phyloP scores from a whole-genome alignment of 345 rosid genomes.

The Laguncularia racemosa region DNA sequence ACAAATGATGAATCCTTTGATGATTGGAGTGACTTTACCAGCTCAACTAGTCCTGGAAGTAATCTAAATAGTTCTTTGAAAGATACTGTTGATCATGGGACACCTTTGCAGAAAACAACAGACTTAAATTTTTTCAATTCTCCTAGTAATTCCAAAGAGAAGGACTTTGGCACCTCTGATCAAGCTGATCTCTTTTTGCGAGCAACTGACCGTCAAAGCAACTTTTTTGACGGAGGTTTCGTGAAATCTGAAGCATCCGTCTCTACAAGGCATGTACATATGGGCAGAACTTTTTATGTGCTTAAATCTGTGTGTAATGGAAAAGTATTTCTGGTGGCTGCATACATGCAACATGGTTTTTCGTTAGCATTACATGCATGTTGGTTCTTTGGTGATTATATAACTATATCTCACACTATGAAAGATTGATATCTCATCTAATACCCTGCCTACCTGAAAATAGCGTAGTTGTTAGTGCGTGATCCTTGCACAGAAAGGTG shows the following conservation, averaged over 20 bases:
- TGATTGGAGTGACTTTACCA: slow-evolving; percentile 56
- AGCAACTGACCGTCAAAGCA: slow-evolving; percentile 20
- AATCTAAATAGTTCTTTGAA: slow-evolving; percentile 17
- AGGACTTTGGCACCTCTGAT: slow-evolving; percentile 25
- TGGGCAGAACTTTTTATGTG: slow-evolving; percentile 4
- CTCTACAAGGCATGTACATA: slow-evolving; percentile 34
- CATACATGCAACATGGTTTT: too few relatives aligned
- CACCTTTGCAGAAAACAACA: slow-evolving; percentile 3
- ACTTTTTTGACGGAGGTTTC: slow-evolving; percentile 14
- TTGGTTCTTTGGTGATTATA: too few relatives aligned
- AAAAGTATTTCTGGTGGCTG: not conserved
- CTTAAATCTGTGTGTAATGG: not conserved
- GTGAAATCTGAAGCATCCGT: slow-evolving; percentile 28
- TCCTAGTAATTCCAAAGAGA: slow-evolving; percentile 15
- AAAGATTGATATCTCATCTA: too few relatives aligned
- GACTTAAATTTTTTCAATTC: slow-evolving; percentile 27
- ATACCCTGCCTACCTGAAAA: too few relatives aligned
- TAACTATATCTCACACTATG: too few relatives aligned
- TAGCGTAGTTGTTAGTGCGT: too few relatives aligned
- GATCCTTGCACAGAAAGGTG: too few relatives aligned
- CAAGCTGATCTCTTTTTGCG: slow-evolving; percentile 36
- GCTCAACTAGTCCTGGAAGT: slow-evolving; percentile 28
- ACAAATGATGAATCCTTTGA: slow-evolving; percentile 51
- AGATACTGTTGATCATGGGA: slow-evolving; percentile 13
- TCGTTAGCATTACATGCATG: too few relatives aligned